These are phyloP conservation scores for Schwanniomyces polymorphus DNA, from an alignment of 805 yeast species.

Conservation along the genomic window DNA sequence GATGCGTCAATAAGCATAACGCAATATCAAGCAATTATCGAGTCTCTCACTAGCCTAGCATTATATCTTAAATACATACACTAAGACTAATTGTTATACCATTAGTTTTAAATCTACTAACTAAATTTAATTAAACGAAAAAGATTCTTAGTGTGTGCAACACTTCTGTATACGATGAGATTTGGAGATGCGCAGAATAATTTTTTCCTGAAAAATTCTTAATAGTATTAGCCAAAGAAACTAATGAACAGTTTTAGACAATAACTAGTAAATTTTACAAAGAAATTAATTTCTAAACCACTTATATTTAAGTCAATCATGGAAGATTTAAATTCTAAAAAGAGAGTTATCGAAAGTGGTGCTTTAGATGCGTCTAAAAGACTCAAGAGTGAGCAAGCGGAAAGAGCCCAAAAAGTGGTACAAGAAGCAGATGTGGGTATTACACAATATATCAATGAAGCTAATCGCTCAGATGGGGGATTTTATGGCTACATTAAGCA, in stretches of 20 bases:
- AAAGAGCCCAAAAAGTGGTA: slow-evolving; percentile 41
- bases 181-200: slow-evolving; percentile 1
- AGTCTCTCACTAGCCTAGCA: neutral
- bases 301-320: slow-evolving; percentile 5
- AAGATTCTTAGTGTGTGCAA: neutral
- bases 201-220: neutral
- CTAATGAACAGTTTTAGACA: slow-evolving; percentile 6
- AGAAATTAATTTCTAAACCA: slow-evolving; percentile 6
- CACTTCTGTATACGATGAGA: neutral
- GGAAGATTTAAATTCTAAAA: slow-evolving; percentile 7
- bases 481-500: slow-evolving; percentile 82
- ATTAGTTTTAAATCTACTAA: no score
- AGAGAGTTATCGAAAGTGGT: slow-evolving; percentile 5
- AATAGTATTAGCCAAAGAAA: neutral
- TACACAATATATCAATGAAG: slow-evolving; percentile 59
- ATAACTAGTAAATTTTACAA: slow-evolving; percentile 11
- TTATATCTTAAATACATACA: no score
- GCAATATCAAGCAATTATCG: neutral
- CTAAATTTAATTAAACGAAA: no score
- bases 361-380: slow-evolving; percentile 10
- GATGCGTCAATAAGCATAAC: neutral
- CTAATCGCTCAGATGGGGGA: slow-evolving; percentile 43
- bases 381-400: slow-evolving; percentile 11
- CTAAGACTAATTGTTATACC: no score
- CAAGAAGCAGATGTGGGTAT: slow-evolving; percentile 87